A percentile compares a stretch with the other conserved stretches of the same genome.
Evolutionary conservation across 2,329 filamentous ascomycete species (phyloP).

Genomic region (Fusarium udum): DNA sequence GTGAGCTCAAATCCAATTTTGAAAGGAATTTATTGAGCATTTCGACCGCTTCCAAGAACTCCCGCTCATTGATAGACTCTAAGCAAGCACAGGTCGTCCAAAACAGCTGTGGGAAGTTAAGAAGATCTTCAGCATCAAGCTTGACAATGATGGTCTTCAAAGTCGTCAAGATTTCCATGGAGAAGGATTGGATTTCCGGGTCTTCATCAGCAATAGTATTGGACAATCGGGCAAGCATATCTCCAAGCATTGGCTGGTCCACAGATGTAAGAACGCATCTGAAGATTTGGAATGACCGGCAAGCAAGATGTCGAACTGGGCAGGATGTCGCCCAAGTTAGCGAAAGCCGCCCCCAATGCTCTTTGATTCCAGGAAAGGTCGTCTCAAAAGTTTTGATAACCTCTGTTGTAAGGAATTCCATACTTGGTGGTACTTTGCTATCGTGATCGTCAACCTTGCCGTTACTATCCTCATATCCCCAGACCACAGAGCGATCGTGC

Average conservation of each 20-base stretch:
- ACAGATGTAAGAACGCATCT: slow-evolving; percentile 90
- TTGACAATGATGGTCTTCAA: slow-evolving; percentile 91
- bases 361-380: slow-evolving; percentile 85
- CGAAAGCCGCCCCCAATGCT: slow-evolving; percentile 89
- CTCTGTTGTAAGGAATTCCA: slow-evolving; percentile 84
- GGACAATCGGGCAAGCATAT: slow-evolving; percentile 94
- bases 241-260: slow-evolving; percentile 92
- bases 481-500: slow-evolving; percentile 85
- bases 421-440: slow-evolving; percentile 84
- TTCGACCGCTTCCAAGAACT: slow-evolving; percentile 89
- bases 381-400: slow-evolving; percentile 87
- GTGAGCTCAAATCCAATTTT: slow-evolving; percentile 82
- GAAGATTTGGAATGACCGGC: slow-evolving; percentile 97
- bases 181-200: slow-evolving; percentile 93
- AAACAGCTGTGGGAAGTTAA: slow-evolving; percentile 94
- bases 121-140: slow-evolving; percentile 78
- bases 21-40: slow-evolving; percentile 90
- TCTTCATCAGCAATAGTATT: slow-evolving; percentile 98
- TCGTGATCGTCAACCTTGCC: slow-evolving; percentile 77
- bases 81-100: slow-evolving; percentile 98
- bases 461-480: slow-evolving; percentile 94
- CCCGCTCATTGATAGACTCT: slow-evolving; percentile 94
- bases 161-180: slow-evolving; percentile 96
- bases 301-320: slow-evolving; percentile 92
- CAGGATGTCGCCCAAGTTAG: slow-evolving; percentile 97